A percentile compares a stretch with the other conserved stretches of the same genome.
Evolutionary conservation across 805 yeast genomes (phyloP).

Genomic region (Crinitomyces ghanaensis): DNA sequence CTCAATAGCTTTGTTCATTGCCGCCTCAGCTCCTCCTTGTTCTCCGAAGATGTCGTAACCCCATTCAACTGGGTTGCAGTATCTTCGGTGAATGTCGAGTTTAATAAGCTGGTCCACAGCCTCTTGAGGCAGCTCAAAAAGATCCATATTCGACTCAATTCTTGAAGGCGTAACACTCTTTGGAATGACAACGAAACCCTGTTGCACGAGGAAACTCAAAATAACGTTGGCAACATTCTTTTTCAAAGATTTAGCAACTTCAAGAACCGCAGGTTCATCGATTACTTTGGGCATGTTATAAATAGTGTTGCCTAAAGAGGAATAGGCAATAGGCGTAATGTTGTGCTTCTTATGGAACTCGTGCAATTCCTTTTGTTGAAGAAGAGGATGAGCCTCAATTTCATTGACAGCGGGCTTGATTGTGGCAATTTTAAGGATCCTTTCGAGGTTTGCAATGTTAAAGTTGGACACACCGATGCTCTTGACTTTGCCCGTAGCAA

Average conservation of each 20-base stretch:
- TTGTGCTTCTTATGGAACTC: slow-evolving; percentile 34
- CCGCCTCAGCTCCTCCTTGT: slow-evolving; percentile 15
- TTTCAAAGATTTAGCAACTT: slow-evolving; percentile 42
- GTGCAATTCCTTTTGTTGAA: slow-evolving; percentile 31
- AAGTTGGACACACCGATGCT: slow-evolving; percentile 74
- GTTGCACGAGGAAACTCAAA: slow-evolving; percentile 71
- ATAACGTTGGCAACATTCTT: slow-evolving; percentile 55
- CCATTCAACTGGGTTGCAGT: slow-evolving; percentile 23
- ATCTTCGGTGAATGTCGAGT: slow-evolving; percentile 19
- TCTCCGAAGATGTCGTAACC: slow-evolving; percentile 22
- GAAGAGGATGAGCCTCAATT: slow-evolving; percentile 46
- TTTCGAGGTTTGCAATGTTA: slow-evolving; percentile 48
- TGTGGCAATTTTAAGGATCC: slow-evolving; percentile 37
- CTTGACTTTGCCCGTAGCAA: slow-evolving; percentile 40
- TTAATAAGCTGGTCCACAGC: slow-evolving; percentile 25
- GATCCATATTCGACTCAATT: slow-evolving; percentile 44
- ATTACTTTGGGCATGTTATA: slow-evolving; percentile 25
- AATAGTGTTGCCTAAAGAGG: slow-evolving; percentile 36
- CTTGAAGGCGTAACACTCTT: slow-evolving; percentile 59
- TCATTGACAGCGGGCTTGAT: slow-evolving; percentile 60
- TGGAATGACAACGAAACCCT: slow-evolving; percentile 64
- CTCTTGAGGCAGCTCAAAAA: slow-evolving; percentile 37
- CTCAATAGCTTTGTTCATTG: slow-evolving; percentile 4
- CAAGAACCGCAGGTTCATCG: slow-evolving; percentile 39
- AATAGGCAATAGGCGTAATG: slow-evolving; percentile 48